Conservation (phyloP, 352 stramenopile genomes). For the Phytophthora cactorum region DNA sequence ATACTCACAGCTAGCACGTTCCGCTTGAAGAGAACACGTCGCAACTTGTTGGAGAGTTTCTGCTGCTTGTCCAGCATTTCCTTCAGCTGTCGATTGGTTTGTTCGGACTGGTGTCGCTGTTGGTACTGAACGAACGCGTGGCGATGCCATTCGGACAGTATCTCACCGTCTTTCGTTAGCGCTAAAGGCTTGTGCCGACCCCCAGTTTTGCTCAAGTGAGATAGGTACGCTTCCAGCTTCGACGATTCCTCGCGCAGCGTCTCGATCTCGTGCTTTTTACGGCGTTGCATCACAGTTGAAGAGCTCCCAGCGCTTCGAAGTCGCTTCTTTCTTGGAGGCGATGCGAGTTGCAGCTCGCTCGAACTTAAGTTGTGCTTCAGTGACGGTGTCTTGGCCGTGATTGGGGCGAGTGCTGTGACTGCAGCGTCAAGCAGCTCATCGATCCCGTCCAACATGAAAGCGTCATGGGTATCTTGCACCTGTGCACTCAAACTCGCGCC, state of each 20-base stretch:
- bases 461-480: not conserved
- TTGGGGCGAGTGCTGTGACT: not conserved
- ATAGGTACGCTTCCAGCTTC: conserved; percentile 6
- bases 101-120: conserved; percentile 2
- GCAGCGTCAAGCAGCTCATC: conserved; percentile 7
- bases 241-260: conserved; percentile 16
- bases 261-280: conserved; percentile 22
- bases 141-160: conserved; percentile 1
- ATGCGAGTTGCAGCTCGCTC: not conserved
- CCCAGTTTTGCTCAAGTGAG: not conserved
- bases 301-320: conserved; percentile 17
- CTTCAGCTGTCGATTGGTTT: conserved; percentile 14
- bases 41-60: conserved; percentile 3
- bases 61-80: conserved; percentile 5
- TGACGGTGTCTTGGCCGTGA: not conserved
- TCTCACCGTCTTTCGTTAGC: not conserved
- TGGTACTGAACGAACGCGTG: conserved; percentile 17
- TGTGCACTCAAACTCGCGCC: not conserved
- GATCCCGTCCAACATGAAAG: conserved; percentile 13
- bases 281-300: conserved; percentile 21
- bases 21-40: conserved; percentile 5
- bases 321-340: not conserved
- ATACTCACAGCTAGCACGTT: conserved; percentile 18
- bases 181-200: not conserved
- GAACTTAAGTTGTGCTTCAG: not conserved